These are phyloP conservation scores for Aspergillus pseudoterreus DNA, from an alignment of 2,329 filamentous ascomycete species.

Conservation along the genomic window DNA sequence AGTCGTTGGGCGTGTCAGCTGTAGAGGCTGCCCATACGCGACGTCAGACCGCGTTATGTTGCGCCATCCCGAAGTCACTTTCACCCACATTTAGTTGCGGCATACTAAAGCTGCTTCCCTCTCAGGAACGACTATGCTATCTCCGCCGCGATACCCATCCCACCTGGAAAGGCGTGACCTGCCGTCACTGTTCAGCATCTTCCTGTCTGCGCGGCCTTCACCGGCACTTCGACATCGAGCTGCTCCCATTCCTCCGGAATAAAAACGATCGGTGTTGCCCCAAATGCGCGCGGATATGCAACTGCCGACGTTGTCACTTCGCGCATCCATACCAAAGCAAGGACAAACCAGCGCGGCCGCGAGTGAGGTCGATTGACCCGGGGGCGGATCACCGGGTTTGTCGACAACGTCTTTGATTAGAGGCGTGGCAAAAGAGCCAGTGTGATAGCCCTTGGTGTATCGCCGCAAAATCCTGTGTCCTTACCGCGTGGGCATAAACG, in stretches of 20 bases:
- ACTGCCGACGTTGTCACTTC: conserved; percentile 36
- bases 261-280: conserved; percentile 29
- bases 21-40: conserved; percentile 22
- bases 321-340: conserved; percentile 29
- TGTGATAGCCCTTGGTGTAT: conserved; percentile 3
- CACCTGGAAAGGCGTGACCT: conserved; percentile 32
- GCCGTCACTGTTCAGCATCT: conserved; percentile 31
- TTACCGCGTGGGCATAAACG: conserved; percentile 11
- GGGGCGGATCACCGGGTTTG: conserved; percentile 32
- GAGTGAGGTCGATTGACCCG: conserved; percentile 31
- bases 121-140: conserved; percentile 31
- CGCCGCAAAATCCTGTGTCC: not conserved
- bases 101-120: conserved; percentile 1
- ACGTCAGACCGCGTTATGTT: conserved; percentile 19
- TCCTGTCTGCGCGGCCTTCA: conserved; percentile 36
- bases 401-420: conserved; percentile 37
- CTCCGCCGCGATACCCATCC: conserved; percentile 34
- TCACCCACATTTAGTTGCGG: not conserved
- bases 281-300: conserved; percentile 32
- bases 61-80: not conserved
- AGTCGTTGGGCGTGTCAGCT: conserved; percentile 19
- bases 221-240: conserved; percentile 34
- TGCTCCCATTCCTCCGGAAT: conserved; percentile 27
- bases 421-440: conserved; percentile 24
- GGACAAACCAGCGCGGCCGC: conserved; percentile 30